Evolutionary conservation across 2,329 filamentous ascomycete genomes (phyloP).

Genomic region (Penicillium olsonii): DNA sequence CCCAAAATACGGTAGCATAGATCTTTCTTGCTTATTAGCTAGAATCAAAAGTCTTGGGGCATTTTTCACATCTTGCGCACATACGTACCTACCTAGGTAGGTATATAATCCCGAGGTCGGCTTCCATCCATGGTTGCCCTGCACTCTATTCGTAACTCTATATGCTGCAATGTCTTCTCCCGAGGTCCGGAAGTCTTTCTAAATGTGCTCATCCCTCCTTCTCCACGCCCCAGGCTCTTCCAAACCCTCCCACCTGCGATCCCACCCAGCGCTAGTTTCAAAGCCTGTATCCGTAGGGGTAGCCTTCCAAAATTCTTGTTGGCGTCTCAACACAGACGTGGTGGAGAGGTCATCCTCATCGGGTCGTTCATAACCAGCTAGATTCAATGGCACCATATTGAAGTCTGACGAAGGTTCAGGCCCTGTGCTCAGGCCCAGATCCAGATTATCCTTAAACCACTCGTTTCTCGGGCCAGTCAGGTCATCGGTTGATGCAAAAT

Average conservation of each 20-base stretch:
- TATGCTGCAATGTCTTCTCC: neutral
- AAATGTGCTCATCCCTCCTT: conserved; percentile 15
- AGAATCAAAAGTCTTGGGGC: conserved; percentile 18
- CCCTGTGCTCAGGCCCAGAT: conserved; percentile 25
- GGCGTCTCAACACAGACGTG: conserved; percentile 37
- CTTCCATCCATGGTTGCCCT: too few species aligned
- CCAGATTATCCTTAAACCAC: conserved; percentile 39
- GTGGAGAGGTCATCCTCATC: conserved; percentile 32
- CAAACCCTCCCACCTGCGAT: conserved; percentile 39
- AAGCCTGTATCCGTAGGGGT: conserved; percentile 19
- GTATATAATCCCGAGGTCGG: too few species aligned
- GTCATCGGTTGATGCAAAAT: conserved; percentile 49
- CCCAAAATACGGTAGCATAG: conserved; percentile 1
- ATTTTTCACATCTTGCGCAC: neutral
- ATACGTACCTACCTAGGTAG: neutral
- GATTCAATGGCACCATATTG: conserved; percentile 31
- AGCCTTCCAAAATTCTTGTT: conserved; percentile 32
- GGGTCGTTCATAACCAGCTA: conserved; percentile 49
- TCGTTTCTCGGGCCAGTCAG: conserved; percentile 29
- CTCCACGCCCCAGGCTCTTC: conserved; percentile 34
- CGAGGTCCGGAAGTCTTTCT: too few species aligned
- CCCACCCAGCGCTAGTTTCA: conserved; percentile 37
- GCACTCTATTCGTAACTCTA: neutral
- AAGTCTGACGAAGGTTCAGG: conserved; percentile 1
- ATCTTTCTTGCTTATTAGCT: conserved; percentile 7